These are phyloP conservation scores for Phialemonium atrogriseum DNA, from an alignment of 2,329 filamentous ascomycete species.

Conservation along the genomic window DNA sequence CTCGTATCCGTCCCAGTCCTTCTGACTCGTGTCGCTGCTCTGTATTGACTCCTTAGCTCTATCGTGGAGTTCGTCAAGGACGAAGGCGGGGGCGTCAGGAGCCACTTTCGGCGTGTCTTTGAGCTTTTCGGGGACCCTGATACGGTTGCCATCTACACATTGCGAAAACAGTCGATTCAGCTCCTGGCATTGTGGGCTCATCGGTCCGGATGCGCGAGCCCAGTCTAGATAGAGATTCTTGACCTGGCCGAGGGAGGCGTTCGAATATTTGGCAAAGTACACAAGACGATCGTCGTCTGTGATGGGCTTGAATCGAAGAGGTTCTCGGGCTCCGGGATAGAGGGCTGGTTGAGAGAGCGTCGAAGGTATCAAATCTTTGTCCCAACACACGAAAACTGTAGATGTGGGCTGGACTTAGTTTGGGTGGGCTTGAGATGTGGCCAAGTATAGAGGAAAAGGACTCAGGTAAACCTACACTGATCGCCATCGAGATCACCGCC, in stretches of 20 bases:
- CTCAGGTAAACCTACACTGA: conserved; percentile 25
- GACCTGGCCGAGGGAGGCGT: conserved; percentile 26
- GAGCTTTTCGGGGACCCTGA: conserved; percentile 24
- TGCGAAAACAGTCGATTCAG: conserved; percentile 31
- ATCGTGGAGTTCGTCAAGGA: conserved; percentile 27
- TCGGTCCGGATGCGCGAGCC: conserved; percentile 25
- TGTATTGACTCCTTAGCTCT: conserved; percentile 13
- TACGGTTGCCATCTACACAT: conserved; percentile 31
- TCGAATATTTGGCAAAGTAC: conserved; percentile 30
- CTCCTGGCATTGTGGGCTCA: conserved; percentile 29
- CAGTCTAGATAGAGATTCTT: conserved; percentile 34
- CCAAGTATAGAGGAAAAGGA: no score
- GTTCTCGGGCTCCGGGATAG: conserved; percentile 30
- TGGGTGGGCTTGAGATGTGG: no score
- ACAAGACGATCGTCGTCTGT: conserved; percentile 27
- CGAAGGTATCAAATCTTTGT: conserved; percentile 27
- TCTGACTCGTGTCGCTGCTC: not conserved
- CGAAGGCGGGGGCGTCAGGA: conserved; percentile 17
- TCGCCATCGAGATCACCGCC: conserved; percentile 33
- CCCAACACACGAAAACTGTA: conserved; percentile 32
- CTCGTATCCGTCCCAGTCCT: conserved; percentile 10
- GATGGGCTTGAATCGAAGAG: conserved; percentile 23
- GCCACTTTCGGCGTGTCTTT: conserved; percentile 18
- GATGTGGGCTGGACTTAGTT: no score
- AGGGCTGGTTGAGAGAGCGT: conserved; percentile 25